These are phyloP conservation scores for Talaromyces liani DNA, from an alignment of 495 filamentous ascomycete species.

Conservation along the genomic window DNA sequence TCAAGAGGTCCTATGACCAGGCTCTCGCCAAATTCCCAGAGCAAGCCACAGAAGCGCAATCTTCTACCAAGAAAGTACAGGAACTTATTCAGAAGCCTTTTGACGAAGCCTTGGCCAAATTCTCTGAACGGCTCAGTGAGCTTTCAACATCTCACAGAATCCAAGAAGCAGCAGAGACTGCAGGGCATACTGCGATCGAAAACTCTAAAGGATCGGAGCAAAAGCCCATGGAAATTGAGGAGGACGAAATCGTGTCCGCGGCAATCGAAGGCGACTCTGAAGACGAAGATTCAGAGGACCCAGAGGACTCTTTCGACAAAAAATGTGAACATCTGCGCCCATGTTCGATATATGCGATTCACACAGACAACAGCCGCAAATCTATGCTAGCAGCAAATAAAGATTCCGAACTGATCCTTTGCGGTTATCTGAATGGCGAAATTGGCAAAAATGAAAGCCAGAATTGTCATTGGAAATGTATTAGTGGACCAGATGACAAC, in stretches of 20 bases:
- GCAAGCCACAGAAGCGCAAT: too few relatives aligned
- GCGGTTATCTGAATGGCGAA: too few relatives aligned
- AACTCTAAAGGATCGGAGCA: not conserved
- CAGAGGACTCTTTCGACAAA: not conserved
- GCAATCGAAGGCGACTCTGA: not conserved
- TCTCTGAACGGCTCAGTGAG: not conserved
- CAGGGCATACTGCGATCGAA: not conserved
- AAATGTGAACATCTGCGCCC: not conserved
- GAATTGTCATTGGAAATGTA: not conserved
- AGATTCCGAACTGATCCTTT: not conserved
- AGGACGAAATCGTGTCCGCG: not conserved
- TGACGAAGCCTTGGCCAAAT: not conserved
- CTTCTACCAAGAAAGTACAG: too few relatives aligned
- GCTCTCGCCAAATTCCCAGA: too few relatives aligned
- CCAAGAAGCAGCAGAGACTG: not conserved
- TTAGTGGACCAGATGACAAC: not conserved
- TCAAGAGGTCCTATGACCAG: too few relatives aligned
- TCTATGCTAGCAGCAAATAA: not conserved
- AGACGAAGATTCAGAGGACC: not conserved
- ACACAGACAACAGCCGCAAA: too few relatives aligned
- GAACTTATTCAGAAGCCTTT: not conserved
- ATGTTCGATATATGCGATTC: not conserved
- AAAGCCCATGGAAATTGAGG: not conserved
- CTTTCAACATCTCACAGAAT: not conserved
- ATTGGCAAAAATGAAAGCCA: not conserved